phyloP scores from a whole-genome alignment of 139 green algal species.

The Auxenochlorella pyrenoidosa region DNA sequence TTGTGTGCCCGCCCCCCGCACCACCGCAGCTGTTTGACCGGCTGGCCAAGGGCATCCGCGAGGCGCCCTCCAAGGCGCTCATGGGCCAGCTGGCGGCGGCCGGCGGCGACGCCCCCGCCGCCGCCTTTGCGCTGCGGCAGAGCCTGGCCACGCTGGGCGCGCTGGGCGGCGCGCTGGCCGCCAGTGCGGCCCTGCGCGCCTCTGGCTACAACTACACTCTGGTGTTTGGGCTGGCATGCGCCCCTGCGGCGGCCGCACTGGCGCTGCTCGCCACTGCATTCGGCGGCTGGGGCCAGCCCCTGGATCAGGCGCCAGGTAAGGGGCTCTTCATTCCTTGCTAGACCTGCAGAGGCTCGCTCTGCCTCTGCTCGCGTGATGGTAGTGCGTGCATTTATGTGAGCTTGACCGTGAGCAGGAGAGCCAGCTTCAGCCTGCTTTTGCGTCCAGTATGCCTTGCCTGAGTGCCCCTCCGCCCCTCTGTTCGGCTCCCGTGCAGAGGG shows the following conservation, averaged over 20 bases:
- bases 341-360: too few relatives aligned
- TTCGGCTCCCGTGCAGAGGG: neutral
- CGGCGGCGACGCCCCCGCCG: slow-evolving; percentile 74
- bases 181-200: slow-evolving; percentile 58
- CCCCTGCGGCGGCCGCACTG: slow-evolving; percentile 68
- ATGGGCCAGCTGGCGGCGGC: slow-evolving; percentile 80
- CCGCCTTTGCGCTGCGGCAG: slow-evolving; percentile 81
- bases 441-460: neutral
- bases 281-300: neutral
- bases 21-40: slow-evolving; percentile 59
- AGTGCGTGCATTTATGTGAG: too few relatives aligned
- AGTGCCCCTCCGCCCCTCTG: neutral
- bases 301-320: neutral
- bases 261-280: slow-evolving; percentile 46
- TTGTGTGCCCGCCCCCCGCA: too few relatives aligned
- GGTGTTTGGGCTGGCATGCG: slow-evolving; percentile 72
- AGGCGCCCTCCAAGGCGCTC: slow-evolving; percentile 85
- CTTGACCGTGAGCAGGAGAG: too few relatives aligned
- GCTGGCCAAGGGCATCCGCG: slow-evolving; percentile 83
- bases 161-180: slow-evolving; percentile 64
- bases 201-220: slow-evolving; percentile 73
- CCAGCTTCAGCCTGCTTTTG: neutral
- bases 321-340: too few relatives aligned
- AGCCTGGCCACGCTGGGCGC: slow-evolving; percentile 76
- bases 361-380: too few relatives aligned